Conservation (phyloP, 768 basidiomycete genomes). For the Kwoniella dendrophila region DNA sequence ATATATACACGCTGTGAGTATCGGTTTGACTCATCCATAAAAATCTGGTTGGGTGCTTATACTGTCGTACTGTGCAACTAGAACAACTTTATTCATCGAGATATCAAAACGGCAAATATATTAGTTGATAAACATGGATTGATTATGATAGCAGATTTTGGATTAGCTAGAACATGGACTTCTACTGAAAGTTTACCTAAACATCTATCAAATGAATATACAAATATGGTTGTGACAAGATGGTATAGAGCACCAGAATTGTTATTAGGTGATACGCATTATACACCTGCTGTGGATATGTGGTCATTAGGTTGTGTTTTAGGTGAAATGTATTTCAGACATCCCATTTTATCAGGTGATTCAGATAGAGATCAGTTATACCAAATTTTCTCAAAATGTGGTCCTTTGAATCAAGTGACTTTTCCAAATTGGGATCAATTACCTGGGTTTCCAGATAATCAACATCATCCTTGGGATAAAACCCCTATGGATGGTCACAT, state of each 20-base stretch:
- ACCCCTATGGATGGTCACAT: conserved; percentile 18
- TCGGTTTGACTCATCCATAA: neutral
- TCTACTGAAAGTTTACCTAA: conserved; percentile 22
- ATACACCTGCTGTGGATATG: conserved; percentile 92
- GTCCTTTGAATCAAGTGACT: conserved; percentile 64
- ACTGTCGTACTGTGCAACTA: conserved; percentile 52
- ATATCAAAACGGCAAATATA: conserved; percentile 98
- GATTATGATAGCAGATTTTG: conserved; percentile 92
- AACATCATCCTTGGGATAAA: conserved; percentile 38
- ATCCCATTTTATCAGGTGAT: conserved; percentile 82
- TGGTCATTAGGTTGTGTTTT: conserved; percentile 99
- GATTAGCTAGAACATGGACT: conserved; percentile 76
- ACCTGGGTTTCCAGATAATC: conserved; percentile 53
- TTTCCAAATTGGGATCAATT: conserved; percentile 57
- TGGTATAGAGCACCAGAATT: conserved; percentile 99
- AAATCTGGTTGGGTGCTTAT: conserved; percentile 4
- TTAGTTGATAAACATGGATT: conserved; percentile 84
- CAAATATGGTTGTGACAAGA: conserved; percentile 94
- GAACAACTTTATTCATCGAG: conserved; percentile 96
- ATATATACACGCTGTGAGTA: conserved; percentile 86
- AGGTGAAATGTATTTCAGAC: conserved; percentile 91
- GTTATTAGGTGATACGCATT: conserved; percentile 81
- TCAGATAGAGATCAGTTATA: conserved; percentile 90
- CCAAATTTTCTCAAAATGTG: conserved; percentile 87
- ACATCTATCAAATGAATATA: conserved; percentile 70